A percentile compares a stretch with the other conserved stretches of the same genome.
These are phyloP conservation scores for Aspergillus proliferans DNA, from an alignment of 2,329 filamentous ascomycete species.

Conservation along the genomic window DNA sequence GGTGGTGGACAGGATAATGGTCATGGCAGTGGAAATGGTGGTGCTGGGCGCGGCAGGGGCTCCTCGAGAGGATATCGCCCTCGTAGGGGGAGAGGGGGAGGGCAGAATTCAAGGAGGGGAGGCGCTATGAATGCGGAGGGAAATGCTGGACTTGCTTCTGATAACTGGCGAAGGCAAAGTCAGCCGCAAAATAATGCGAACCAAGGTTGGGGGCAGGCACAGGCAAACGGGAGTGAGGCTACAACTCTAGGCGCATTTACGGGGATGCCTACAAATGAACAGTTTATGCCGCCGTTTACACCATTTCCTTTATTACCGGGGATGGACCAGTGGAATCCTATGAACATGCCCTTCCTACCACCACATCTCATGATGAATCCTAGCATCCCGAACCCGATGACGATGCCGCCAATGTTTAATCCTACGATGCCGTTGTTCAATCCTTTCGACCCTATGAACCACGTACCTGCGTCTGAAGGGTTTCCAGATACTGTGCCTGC, in stretches of 20 bases:
- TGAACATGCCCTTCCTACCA: slow-evolving; percentile 8
- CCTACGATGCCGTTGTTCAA: slow-evolving; percentile 1
- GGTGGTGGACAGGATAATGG: no score
- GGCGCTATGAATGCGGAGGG: no score
- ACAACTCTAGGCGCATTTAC: neutral
- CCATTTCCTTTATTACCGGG: neutral
- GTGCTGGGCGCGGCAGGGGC: no score
- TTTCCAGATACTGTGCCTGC: neutral
- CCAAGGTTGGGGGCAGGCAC: neutral
- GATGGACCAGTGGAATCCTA: slow-evolving; percentile 3
- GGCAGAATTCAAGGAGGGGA: neutral
- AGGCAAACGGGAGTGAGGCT: neutral
- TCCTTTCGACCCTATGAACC: slow-evolving; percentile 4
- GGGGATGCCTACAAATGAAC: neutral
- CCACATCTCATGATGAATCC: slow-evolving; percentile 10
- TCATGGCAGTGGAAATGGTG: no score
- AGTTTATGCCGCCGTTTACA: neutral
- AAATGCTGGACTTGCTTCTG: no score
- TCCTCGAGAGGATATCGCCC: no score
- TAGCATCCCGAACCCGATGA: slow-evolving; percentile 3
- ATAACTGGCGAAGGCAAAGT: no score
- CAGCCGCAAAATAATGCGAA: neutral
- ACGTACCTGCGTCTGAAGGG: slow-evolving; percentile 3
- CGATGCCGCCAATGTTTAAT: slow-evolving; percentile 6
- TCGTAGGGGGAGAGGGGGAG: no score